Base-by-base conservation (phyloP, 345 rosid genomes). In the Citrus trifoliata region DNA sequence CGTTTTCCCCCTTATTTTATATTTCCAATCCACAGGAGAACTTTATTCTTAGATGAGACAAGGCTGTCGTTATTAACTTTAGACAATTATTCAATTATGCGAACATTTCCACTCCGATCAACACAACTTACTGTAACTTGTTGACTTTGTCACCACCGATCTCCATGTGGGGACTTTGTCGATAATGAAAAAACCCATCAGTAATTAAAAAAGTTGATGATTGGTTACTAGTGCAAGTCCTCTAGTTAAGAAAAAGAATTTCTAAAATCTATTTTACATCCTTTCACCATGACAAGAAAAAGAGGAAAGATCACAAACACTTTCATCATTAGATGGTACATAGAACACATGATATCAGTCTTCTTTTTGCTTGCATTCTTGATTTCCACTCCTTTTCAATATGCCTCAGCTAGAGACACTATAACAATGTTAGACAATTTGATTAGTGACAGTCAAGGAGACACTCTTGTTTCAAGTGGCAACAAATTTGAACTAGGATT, bases 401-500 rank as follows among this genome's bases (percentile, higher is more conserved):
- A 73, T 77, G 78, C 78, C 46, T 81, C 74, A 30, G 85, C 83
- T 40, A 71, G 70, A 75, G 85, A 85, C 75, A 37, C 84, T 79
- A 6, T 77, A 21, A 82, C 84, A 66, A 79, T 81, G 51, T 46
- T 74, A 59, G 59, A 72, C 72, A 78, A 61, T 67, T 81, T 77
- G 56, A 82, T 84, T 71, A 80, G 76, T 65, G 85, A 85, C 63
- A 80, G 65, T 38, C 40, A 38, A 55, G 84, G 82, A 77, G 83
- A 80, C 38, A 87, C 82, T 32, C 84, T 88, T 63, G 78, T 82
- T 74, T 85, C 88, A 40, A 14, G 79, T 51, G 83, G 77, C 46
- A 64, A 82, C 56, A 80, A 37, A 48, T 87, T 84, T 37, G 80
- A 87, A 78, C 77, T 87, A 1, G 89, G 89, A n/a, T 87, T 90